A percentile compares a stretch with the other conserved stretches of the same genome.
phyloP scores from a whole-genome alignment of 139 green algal genomes.

The Coelastrella sp. region DNA sequence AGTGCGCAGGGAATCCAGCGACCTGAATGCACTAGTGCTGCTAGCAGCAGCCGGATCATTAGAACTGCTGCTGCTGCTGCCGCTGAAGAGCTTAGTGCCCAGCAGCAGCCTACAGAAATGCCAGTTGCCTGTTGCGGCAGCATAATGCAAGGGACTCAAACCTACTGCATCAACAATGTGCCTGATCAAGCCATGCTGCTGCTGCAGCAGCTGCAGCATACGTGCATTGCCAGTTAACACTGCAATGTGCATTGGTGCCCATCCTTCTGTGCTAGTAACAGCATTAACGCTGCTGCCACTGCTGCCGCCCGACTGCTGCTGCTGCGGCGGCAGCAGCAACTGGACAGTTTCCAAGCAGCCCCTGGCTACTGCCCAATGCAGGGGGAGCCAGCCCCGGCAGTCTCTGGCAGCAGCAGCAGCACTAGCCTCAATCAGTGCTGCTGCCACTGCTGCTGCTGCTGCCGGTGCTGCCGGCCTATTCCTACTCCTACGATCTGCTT shows the following conservation, averaged over 20 bases:
- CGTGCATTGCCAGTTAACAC: not conserved
- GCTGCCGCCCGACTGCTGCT: slow-evolving; percentile 12
- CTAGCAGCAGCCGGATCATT: not conserved
- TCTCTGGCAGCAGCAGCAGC: slow-evolving; percentile 6
- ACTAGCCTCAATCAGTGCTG: not conserved
- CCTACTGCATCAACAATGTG: not conserved
- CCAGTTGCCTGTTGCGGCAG: slow-evolving; percentile 13
- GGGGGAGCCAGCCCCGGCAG: slow-evolving; percentile 2
- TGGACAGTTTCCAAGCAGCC: not conserved
- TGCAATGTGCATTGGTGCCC: slow-evolving; percentile 17
- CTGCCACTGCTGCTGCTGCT: slow-evolving; percentile 8
- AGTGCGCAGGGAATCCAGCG: not conserved
- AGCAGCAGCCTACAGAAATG: not conserved
- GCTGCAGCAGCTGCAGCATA: slow-evolving; percentile 18
- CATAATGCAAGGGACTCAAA: not conserved
- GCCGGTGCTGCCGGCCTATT: not conserved
- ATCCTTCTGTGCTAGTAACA: not conserved
- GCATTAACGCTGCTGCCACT: slow-evolving; percentile 27
- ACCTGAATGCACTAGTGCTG: slow-evolving; percentile 15
- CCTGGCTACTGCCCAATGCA: slow-evolving; percentile 38
- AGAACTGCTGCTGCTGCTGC: slow-evolving; percentile 23
- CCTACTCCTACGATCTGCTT: not conserved
- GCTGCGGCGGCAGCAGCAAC: slow-evolving; percentile 20
- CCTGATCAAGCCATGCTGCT: not conserved
- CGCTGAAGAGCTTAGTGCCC: too few species aligned